These are phyloP conservation scores for Pyrenophora teres DNA, from an alignment of 2,329 filamentous ascomycete genomes.

Conservation along the genomic window DNA sequence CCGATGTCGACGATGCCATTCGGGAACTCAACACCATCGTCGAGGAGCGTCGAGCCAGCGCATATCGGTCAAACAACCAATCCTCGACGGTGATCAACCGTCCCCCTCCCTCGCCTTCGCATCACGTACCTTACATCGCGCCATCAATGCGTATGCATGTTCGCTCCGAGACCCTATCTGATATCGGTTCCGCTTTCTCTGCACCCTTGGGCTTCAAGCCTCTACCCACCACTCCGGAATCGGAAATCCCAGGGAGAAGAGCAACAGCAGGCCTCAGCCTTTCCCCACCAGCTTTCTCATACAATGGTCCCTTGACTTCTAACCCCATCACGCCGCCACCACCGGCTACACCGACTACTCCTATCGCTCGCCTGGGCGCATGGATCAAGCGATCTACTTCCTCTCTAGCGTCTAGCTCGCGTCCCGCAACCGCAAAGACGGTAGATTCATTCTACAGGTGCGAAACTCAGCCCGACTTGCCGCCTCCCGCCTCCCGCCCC, in stretches of 20 bases:
- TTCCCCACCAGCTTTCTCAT: conserved; percentile 25
- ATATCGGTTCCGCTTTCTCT: conserved; percentile 55
- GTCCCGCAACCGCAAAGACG: conserved; percentile 14
- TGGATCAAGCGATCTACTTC: conserved; percentile 44
- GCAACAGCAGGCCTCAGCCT: conserved; percentile 33
- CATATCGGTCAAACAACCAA: conserved; percentile 38
- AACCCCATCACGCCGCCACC: conserved; percentile 45
- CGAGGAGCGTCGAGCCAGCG: conserved; percentile 52
- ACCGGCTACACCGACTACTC: conserved; percentile 40
- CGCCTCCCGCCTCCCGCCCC: conserved; percentile 19
- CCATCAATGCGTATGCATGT: conserved; percentile 53
- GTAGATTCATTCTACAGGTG: conserved; percentile 39
- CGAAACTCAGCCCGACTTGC: conserved; percentile 14
- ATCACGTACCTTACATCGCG: conserved; percentile 54
- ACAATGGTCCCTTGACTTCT: conserved; percentile 38
- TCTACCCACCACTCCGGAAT: conserved; percentile 26
- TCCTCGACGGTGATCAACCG: conserved; percentile 34
- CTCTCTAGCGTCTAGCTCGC: conserved; percentile 27
- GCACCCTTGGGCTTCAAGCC: conserved; percentile 42
- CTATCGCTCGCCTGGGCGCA: conserved; percentile 39
- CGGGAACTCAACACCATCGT: conserved; percentile 56
- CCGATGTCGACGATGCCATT: conserved; percentile 53
- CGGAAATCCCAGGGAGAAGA: conserved; percentile 10
- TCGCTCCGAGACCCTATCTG: conserved; percentile 54
- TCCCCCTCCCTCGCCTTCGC: conserved; percentile 41